Base-by-base conservation (phyloP, 2,329 filamentous ascomycete species). In the Colletotrichum cordylinicola region DNA sequence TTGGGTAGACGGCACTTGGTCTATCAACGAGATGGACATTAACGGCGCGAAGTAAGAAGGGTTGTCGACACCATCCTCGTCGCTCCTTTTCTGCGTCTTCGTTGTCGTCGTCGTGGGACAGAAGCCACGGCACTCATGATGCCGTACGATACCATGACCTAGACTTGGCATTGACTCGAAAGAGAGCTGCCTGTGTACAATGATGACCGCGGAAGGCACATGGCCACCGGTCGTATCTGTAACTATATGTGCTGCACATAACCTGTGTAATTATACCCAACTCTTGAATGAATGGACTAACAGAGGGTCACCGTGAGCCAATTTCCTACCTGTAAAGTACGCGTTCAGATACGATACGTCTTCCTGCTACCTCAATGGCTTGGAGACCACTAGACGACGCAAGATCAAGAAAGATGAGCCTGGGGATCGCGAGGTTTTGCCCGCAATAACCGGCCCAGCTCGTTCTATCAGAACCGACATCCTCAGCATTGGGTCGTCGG, bases 1-100 rank as follows among this genome's bases (percentile, higher is more conserved):
- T 13, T 98, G 95, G 93, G 91, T 94, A 29, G 93, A 95, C 79
- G 89, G 87, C 29, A 86, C 87, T 16, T 98, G 96, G 96, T 90
- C 91, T 69, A 87, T 95, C 31, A 91, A 91, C 76, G 94, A 96
- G 82, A 92, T 98, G 86, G 93, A 96, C 81, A 88, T 92, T 75
- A 88, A 90, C 72, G 86, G 85, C 21, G 78, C 78, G 56, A 83
- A 85, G 67, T 84, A 82, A 78, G 66, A 64, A 29, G 33, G 24
- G 8, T 18, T 29, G 21, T 65, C 37, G 21, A 56, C 31, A 58
- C 60, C 18, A 24, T 52, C 12, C 21, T 21, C 7, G n/a, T 24
- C n/a, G 12, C n/a, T 8, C 1, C 6, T 7, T 52, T 48, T 52
- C 6, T 8, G 43, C n/a, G n/a, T 21, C 43, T 52, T 52, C 43